A percentile compares a stretch with the other conserved stretches of the same genome.
phyloP scores from a whole-genome alignment of 164 flowering plant species.

The Sedum album region DNA sequence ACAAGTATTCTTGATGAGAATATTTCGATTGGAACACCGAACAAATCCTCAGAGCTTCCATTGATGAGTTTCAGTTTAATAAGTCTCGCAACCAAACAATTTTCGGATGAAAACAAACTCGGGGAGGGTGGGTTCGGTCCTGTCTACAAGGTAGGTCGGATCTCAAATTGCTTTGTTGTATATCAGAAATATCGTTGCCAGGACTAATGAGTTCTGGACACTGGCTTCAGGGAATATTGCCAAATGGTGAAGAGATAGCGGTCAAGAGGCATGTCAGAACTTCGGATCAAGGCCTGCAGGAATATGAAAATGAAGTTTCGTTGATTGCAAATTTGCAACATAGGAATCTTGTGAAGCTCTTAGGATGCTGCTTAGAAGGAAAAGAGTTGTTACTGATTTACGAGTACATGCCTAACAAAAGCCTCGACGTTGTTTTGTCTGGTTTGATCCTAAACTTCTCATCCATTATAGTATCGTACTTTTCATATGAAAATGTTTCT shows the following conservation, averaged over 20 bases:
- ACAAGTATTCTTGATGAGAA: background rate
- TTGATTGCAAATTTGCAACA: slow-evolving; percentile 42
- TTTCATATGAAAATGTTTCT: no score
- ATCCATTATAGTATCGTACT: no score
- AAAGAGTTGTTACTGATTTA: slow-evolving; percentile 32
- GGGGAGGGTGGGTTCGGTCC: slow-evolving; percentile 29
- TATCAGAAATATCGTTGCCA: background rate
- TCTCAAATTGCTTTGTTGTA: background rate
- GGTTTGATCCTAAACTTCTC: slow-evolving; percentile 16
- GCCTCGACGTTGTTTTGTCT: slow-evolving; percentile 35
- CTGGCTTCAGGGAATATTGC: slow-evolving; percentile 27
- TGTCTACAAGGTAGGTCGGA: slow-evolving; percentile 32
- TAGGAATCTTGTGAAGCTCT: slow-evolving; percentile 37
- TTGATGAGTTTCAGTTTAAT: slow-evolving; percentile 13
- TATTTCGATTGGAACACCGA: background rate
- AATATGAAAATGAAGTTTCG: slow-evolving; percentile 35
- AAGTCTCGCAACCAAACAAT: slow-evolving; percentile 19
- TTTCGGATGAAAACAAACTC: slow-evolving; percentile 21
- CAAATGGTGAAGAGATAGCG: slow-evolving; percentile 29
- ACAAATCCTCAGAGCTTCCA: slow-evolving; percentile 4
- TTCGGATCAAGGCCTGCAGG: slow-evolving; percentile 34
- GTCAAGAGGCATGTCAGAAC: slow-evolving; percentile 33
- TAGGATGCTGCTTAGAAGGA: slow-evolving; percentile 35
- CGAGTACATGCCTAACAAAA: slow-evolving; percentile 37
- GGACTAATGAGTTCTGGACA: background rate